phyloP scores from a whole-genome alignment of 2,329 filamentous ascomycete genomes.

The Aureobasidium sp. region DNA sequence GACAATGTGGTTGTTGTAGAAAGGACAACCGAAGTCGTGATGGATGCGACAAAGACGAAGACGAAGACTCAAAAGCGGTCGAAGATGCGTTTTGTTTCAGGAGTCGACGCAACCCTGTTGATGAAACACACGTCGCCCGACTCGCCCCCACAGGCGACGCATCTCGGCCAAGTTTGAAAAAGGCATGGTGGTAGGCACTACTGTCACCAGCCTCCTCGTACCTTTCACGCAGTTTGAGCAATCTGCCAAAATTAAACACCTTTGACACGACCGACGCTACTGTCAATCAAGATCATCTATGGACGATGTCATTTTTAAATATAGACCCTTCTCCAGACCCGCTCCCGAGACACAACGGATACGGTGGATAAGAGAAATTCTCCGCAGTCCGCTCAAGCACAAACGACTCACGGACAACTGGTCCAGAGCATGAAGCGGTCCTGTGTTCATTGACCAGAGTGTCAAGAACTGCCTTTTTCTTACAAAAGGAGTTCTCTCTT shows the following conservation, averaged over 20 bases:
- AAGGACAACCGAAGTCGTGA: neutral
- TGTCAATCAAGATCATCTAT: neutral
- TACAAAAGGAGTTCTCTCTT: neutral
- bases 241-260: neutral
- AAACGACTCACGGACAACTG: neutral
- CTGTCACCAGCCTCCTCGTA: neutral
- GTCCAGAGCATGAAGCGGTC: neutral
- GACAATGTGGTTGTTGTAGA: neutral
- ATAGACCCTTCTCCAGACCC: conserved; percentile 4
- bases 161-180: neutral
- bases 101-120: neutral
- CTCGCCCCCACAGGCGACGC: neutral
- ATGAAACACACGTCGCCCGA: conserved; percentile 9
- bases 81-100: conserved; percentile 10
- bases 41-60: conserved; percentile 7
- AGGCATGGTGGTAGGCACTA: neutral
- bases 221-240: neutral
- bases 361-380: neutral
- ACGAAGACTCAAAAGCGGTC: neutral
- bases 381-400: neutral
- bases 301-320: neutral
- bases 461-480: neutral
- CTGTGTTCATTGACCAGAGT: neutral
- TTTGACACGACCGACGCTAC: neutral
- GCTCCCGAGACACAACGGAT: conserved; percentile 5